phyloP scores from a whole-genome alignment of 768 basidiomycete genomes.

The Boletus barrowsii region DNA sequence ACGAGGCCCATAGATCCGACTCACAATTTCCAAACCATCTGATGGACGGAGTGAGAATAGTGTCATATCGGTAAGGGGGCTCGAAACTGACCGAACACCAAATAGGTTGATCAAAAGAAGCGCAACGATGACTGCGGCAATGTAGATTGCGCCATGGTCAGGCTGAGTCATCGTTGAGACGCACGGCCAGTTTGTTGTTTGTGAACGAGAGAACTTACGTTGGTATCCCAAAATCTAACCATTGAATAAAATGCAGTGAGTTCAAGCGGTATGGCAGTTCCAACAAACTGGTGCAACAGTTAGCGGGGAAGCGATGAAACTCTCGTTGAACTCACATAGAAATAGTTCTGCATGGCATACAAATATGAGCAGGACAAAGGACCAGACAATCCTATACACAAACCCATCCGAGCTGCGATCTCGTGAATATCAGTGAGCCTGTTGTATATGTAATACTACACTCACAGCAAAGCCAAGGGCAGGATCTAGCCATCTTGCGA shows the following conservation, averaged over 20 bases:
- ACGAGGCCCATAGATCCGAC: neutral
- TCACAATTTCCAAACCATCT: conserved; percentile 24
- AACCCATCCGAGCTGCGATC: conserved; percentile 25
- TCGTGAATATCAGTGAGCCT: neutral
- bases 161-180: conserved; percentile 25
- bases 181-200: too few relatives aligned
- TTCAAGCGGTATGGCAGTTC: conserved; percentile 47
- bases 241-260: conserved; percentile 51
- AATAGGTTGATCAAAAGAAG: conserved; percentile 45
- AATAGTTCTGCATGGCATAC: conserved; percentile 29
- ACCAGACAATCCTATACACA: neutral
- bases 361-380: neutral
- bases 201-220: conserved; percentile 7
- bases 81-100: conserved; percentile 43
- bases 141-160: conserved; percentile 39
- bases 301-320: neutral
- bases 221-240: conserved; percentile 48
- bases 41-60: conserved; percentile 30
- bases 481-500: conserved; percentile 33
- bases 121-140: conserved; percentile 35
- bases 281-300: conserved; percentile 8
- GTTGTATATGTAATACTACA: neutral
- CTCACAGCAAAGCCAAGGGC: conserved; percentile 31
- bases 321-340: conserved; percentile 21
- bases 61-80: conserved; percentile 28